Base-by-base conservation (phyloP, 345 rosid genomes). In the Hibiscus tridactylites region DNA sequence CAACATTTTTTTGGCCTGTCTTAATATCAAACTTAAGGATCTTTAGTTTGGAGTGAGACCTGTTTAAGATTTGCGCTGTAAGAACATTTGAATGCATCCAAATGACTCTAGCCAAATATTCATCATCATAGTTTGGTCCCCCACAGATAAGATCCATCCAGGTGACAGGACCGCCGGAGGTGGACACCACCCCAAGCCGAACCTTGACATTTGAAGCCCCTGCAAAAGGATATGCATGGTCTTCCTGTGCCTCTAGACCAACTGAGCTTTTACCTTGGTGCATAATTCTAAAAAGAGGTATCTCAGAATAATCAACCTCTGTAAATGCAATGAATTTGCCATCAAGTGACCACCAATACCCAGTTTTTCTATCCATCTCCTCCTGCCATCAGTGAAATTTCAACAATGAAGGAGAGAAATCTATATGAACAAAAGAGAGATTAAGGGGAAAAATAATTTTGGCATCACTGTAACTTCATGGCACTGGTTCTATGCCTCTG, bases 311-410 rank as follows among this genome's bases (percentile, higher is more conserved):
- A 88, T 94, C 91, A 4, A 88, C 97, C 85, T 91, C 77, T 7
- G 97, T 83, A 68, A 87, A 91, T 8, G 99, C 97, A 59, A 95
- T 88, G 70, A 80, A 87, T 81, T 83, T 85, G 85, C 97, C 87
- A 75, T 95, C 99, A 65, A 84, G 83, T 47, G 99, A 95, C 99
- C 99, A 95, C 99, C 99, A 95, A 65, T 88, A 95, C 15, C 99
- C 99, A 75, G 77, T 88, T 77, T 93, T 89, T 21, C 99, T 79
- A 70, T 91, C 99, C 99, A 95, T 95, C 85, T 95, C 99, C 83
- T 95, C 99, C 95, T 94, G 81, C 63, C 71, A 75, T 70, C 62
- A 65, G 24, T 54, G 77, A 74, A 72, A 42, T 70, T 37, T 35
- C 31, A 13, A 29, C 47, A 71, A 61, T 44, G 47, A 60, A 28